Evolutionary conservation across 805 yeast genomes (phyloP).

Genomic region (Nakazawaea holstii): DNA sequence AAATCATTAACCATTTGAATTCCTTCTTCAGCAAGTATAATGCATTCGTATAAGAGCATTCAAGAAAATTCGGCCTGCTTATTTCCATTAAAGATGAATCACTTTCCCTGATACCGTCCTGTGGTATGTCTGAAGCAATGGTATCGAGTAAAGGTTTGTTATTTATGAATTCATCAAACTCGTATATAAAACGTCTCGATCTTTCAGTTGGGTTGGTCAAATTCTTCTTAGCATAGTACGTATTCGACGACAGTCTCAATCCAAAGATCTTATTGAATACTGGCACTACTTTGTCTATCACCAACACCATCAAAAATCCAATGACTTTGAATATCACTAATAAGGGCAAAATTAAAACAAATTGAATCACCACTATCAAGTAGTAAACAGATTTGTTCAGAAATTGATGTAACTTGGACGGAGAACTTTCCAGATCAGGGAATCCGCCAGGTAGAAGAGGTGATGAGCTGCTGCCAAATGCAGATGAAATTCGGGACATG

Average conservation of each 20-base stretch:
- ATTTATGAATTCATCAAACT: slow-evolving; percentile 23
- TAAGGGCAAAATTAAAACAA: slow-evolving; percentile 21
- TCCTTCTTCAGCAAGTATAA: slow-evolving; percentile 63
- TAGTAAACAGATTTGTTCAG: slow-evolving; percentile 13
- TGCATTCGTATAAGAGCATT: slow-evolving; percentile 80
- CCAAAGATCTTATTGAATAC: slow-evolving; percentile 18
- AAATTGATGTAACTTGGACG: slow-evolving; percentile 18
- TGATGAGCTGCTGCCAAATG: not conserved
- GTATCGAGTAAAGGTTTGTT: slow-evolving; percentile 6
- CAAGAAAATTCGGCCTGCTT: slow-evolving; percentile 40
- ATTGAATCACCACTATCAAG: slow-evolving; percentile 13
- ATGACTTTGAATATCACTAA: slow-evolving; percentile 17
- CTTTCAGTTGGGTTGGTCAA: slow-evolving; percentile 24
- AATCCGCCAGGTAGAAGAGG: slow-evolving; percentile 19
- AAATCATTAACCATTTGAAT: slow-evolving; percentile 67
- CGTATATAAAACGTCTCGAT: slow-evolving; percentile 25
- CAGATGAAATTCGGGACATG: not conserved
- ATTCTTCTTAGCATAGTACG: slow-evolving; percentile 9
- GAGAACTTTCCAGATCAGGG: slow-evolving; percentile 11
- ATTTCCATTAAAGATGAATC: slow-evolving; percentile 14
- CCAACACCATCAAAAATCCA: slow-evolving; percentile 14
- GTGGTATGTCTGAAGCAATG: not conserved
- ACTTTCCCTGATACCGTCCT: slow-evolving; percentile 9
- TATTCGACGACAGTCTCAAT: slow-evolving; percentile 9
- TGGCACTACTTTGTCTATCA: slow-evolving; percentile 19